Base-by-base conservation (phyloP, 2,329 filamentous ascomycete species). In the Ramularia collo-cygni region DNA sequence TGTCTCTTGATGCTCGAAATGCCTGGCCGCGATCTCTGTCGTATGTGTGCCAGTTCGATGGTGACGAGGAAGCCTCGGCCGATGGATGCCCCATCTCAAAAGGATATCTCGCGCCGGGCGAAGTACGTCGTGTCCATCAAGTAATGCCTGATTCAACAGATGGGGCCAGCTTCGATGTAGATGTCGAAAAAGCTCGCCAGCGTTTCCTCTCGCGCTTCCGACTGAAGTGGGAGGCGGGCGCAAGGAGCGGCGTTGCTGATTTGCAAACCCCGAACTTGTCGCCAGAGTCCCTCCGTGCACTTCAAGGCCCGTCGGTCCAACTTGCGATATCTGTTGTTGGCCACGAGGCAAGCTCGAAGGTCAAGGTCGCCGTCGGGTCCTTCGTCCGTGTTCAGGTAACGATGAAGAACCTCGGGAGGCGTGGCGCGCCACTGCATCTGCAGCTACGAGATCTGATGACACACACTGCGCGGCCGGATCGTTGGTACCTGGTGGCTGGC, bases 1-100 rank as follows among this genome's bases (percentile, higher is more conserved):
- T 95, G 2, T 69, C 92, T 2, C 69, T 95, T 36, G 90, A 95
- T 62, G 69, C 95, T 18, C 80, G 87, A 40, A 96, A 96, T 57
- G 81, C 84, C 1, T 95, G 89, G 89, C 88, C 87, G 2, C 85
- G 78, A 55, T 80, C 82, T 35, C 76, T 95, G 55, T 70, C 75
- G 5, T 56, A 46, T n/a, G n/a, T n/a, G n/a, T n/a, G n/a, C n/a
- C 26, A 33, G 42, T 8, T 55, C 33, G 44, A 30, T 28, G 33
- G 44, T 14, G 28, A 40, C 6, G 46, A 24, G 24, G 33, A 45
- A 13, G 31, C 38, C 8, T 34, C 43, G 8, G 32, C 35, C n/a
- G 45, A 35, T 8, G 40, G 44, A 15, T 32, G 44, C 42, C 44
- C 35, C 35, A 45, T 24, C 10, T 17, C 15, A 10, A 15, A 41